Evolutionary conservation across 768 basidiomycete genomes (phyloP), one percentile per base, ranked within the genome.

Genomic region (Termitomyces bulborhizus): DNA sequence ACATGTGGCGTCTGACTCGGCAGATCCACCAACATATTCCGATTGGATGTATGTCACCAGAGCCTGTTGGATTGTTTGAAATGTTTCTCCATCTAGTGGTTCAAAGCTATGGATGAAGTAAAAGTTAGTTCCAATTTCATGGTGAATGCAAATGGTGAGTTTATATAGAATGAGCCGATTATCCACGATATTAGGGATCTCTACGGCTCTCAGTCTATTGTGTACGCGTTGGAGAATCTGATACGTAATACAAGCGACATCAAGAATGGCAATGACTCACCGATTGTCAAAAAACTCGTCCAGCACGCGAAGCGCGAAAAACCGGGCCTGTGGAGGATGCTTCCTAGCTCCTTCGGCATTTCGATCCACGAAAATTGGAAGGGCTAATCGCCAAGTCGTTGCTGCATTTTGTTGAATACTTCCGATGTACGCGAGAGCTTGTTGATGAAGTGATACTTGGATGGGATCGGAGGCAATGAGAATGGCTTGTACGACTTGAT

Each of bases 11-110:
- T 79, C 83, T 24, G 83, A 80, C 73, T 98, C 95, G 44, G 92
- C 90, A 32, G 85, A 71, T 34, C 95, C 95, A 61, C 82, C 79
- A 18, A 93, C 81, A 73, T 90, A 98, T 76, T 97, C 95, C 18
- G 86, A 82, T 68, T 88, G 86, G 56, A 96, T 86, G 66, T 96
- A 97, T 26, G 81, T 75, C 57, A 94, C 71, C 53, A 95, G 71
- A 49, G 88, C 81, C 69, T 88, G 85, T 63, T 89, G 90, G 46
- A 96, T 63, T 24, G 79, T 82, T 62, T 76, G 77, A 65, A 90
- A 90, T 3, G 83, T 77, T 51, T 85, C 85, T 26, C 82, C 77
- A 57, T 90, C 86, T 57, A 91, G 71, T 51, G 78, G 79, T 62
- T 86, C 83, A 59, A 83, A 85, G 60, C 84, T 86, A 58, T 11